A percentile compares a stretch with the other conserved stretches of the same genome.
These are phyloP conservation scores for Diplodia mutila DNA, from an alignment of 2,329 filamentous ascomycete genomes.

Conservation along the genomic window DNA sequence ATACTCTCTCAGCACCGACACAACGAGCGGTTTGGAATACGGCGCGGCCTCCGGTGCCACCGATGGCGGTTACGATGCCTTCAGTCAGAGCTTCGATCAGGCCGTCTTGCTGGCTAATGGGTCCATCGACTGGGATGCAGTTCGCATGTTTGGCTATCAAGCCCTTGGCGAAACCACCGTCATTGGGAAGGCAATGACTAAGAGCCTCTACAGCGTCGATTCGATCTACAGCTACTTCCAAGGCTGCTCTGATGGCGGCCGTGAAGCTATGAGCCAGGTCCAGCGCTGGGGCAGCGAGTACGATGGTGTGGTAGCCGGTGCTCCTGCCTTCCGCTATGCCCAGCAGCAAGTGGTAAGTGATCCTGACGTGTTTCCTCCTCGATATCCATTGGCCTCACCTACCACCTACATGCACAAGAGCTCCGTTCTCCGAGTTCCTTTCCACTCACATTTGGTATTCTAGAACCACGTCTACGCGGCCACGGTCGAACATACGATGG, in stretches of 20 bases:
- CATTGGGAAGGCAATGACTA: conserved; percentile 53
- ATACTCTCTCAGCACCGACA: too few relatives aligned
- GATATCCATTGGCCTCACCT: too few relatives aligned
- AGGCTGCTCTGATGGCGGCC: conserved; percentile 59
- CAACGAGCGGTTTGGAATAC: too few relatives aligned
- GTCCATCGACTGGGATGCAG: conserved; percentile 55
- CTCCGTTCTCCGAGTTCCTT: too few relatives aligned
- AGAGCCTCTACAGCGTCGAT: conserved; percentile 42
- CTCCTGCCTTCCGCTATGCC: conserved; percentile 52
- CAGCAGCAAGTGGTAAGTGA: conserved; percentile 54
- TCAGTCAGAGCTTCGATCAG: conserved; percentile 45
- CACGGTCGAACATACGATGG: conserved; percentile 45
- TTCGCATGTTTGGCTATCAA: conserved; percentile 57
- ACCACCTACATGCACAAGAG: too few relatives aligned
- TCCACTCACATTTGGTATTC: too few relatives aligned
- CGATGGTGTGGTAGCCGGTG: conserved; percentile 52
- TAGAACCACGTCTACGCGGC: too few relatives aligned
- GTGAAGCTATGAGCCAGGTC: conserved; percentile 54
- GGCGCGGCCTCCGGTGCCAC: conserved; percentile 55
- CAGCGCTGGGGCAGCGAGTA: conserved; percentile 56
- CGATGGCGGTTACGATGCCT: conserved; percentile 56
- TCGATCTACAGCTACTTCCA: conserved; percentile 56
- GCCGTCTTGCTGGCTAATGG: conserved; percentile 48
- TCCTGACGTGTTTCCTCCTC: too few relatives aligned
- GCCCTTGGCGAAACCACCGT: conserved; percentile 57